A percentile compares a stretch with the other conserved stretches of the same genome.
Evolutionary conservation across 495 filamentous ascomycete species (phyloP).

Genomic region (Aspergillus nanangensis): DNA sequence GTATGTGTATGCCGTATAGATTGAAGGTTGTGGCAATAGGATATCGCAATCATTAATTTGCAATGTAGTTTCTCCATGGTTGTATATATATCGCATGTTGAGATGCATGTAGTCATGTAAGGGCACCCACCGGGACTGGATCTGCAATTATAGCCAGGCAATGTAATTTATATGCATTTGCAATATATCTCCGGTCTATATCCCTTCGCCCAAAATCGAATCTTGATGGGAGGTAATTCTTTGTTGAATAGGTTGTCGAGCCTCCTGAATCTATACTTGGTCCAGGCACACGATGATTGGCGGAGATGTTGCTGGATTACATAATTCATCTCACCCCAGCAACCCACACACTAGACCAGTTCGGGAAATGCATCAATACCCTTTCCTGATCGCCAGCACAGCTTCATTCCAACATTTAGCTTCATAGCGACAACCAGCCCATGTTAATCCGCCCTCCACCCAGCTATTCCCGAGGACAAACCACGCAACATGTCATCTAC

Average conservation of each 20-base stretch:
- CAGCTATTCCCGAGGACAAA: not conserved
- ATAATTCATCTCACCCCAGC: constrained; percentile 6
- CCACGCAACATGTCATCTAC: not conserved
- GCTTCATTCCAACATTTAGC: not conserved
- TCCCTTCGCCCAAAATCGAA: too few species aligned
- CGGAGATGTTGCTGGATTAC: not conserved
- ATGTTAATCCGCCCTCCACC: not conserved
- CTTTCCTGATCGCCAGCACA: not conserved
- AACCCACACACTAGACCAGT: constrained; percentile 7
- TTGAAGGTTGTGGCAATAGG: not conserved
- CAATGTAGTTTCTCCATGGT: too few species aligned
- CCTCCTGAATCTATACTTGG: not conserved
- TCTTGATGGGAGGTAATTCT: too few species aligned
- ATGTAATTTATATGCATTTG: too few species aligned
- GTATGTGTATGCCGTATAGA: not conserved
- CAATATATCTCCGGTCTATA: too few species aligned
- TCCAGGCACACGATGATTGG: not conserved
- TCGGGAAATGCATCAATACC: constrained; percentile 10
- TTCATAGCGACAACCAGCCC: not conserved
- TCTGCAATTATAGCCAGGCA: too few species aligned
- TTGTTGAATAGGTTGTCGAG: not conserved
- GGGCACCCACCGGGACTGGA: not conserved
- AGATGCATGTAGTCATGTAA: too few species aligned
- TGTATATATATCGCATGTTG: too few species aligned
- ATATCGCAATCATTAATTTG: too few species aligned